Percentiles rank a stretch among this genome's conserved stretches.
Conservation (phyloP, 805 yeast species). For the Teunomyces tritomae region DNA sequence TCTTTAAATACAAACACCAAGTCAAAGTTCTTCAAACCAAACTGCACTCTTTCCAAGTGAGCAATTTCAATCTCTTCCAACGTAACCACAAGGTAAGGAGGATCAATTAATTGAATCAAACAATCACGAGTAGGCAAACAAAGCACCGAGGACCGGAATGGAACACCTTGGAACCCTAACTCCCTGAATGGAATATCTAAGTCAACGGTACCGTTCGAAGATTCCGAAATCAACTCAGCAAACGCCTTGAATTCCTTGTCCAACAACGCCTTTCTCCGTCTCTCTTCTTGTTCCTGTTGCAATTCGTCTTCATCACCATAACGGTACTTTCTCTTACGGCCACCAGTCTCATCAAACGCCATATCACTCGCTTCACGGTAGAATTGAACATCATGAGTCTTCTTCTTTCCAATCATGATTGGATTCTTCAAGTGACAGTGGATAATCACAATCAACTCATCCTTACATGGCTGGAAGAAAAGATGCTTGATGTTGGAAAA, state of each 20-base stretch:
- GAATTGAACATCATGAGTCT: conserved; percentile 92
- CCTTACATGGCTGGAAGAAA: conserved; percentile 94
- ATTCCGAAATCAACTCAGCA: conserved; percentile 88
- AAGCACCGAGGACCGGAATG: conserved; percentile 87
- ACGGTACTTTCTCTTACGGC: conserved; percentile 78
- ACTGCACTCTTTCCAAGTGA: conserved; percentile 94
- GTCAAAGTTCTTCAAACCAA: conserved; percentile 95
- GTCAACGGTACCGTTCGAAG: conserved; percentile 78
- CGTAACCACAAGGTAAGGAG: conserved; percentile 91
- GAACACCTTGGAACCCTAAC: conserved; percentile 96
- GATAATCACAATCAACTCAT: conserved; percentile 86
- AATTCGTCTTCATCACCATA: conserved; percentile 98
- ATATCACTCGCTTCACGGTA: conserved; percentile 96
- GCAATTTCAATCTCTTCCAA: conserved; percentile 91
- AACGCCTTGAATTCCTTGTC: conserved; percentile 89
- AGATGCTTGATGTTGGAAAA: conserved; percentile 90
- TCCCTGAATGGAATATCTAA: conserved; percentile 95
- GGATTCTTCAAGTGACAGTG: conserved; percentile 93
- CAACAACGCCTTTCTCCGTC: conserved; percentile 83
- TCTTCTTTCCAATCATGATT: conserved; percentile 91
- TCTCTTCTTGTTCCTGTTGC: conserved; percentile 97
- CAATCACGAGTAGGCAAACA: conserved; percentile 98
- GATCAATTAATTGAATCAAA: conserved; percentile 87
- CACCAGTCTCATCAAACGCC: conserved; percentile 96
- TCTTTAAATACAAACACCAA: conserved; percentile 95